Base-by-base conservation (phyloP, 768 basidiomycete genomes). In the Rhodotorula graminis region DNA sequence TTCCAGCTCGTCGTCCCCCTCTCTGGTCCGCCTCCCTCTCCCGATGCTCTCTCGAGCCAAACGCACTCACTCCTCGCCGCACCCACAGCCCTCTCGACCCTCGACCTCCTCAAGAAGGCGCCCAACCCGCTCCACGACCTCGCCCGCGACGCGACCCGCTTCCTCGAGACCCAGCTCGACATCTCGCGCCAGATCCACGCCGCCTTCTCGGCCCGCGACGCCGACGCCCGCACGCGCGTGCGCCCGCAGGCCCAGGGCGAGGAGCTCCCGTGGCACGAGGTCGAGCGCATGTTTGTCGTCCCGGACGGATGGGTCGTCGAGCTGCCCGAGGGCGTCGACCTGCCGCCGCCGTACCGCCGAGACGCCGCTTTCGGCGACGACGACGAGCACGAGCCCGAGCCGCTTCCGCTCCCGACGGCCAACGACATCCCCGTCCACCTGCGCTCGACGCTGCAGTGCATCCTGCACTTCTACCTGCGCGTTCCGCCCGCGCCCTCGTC, bases 61-160 rank as follows among this genome's bases (percentile, higher is more conserved):
- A n/a, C 53, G 29, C n/a, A 55, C 53, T n/a, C 5, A 6, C n/a
- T 18, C 4, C 46, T 4, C 23, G 23, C 37, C 37, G 37, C 37
- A 37, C 14, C 14, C 3, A 19, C 68, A 76, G 76, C 66, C 0
- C 50, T 76, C 21, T 65, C 72, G 23, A 74, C 67, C 23, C 72
- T 76, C 44, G 76, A 76, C 64, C 29, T 64, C 21, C 72, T 76
- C 46, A 76, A 76, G 52, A 60, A 57, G 27, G 62, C 72, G 10
- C 76, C 66, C 0, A 12, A 64, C 3, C 67, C 64, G 10, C 61
- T 76, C 9, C 29, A 64, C 57, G 72, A 69, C 46, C 67, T 40
- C n/a, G 63, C 76, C 1, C 53, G 76, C 10, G 67, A 69, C 0
- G 76, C 72, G 1, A 76, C 73, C 23, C 66, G 67, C 40, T 76